Evolutionary conservation across 2,329 filamentous ascomycete genomes (phyloP).

Genomic region (Colletotrichum eremochloae): DNA sequence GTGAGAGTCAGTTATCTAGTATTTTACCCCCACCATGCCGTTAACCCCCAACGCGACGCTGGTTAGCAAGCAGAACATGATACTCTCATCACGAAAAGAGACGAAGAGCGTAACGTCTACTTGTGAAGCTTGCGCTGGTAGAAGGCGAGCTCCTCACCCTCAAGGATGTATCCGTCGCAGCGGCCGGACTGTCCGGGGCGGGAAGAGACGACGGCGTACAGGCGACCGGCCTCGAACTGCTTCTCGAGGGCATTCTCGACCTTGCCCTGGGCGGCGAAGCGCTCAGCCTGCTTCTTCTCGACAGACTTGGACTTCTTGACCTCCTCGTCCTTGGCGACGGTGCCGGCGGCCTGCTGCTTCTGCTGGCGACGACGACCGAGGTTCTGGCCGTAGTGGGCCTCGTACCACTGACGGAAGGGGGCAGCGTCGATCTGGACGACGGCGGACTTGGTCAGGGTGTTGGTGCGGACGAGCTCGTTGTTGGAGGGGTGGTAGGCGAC

Average conservation of each 20-base stretch:
- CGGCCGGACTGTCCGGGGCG: slow-evolving; percentile 97
- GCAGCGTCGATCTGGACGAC: slow-evolving; percentile 99
- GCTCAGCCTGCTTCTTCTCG: slow-evolving; percentile 95
- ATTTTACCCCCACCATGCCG: slow-evolving; percentile 1
- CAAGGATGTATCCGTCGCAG: slow-evolving; percentile 96
- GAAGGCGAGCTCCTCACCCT: slow-evolving; percentile 99
- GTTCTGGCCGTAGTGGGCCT: slow-evolving; percentile 96
- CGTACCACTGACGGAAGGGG: slow-evolving; percentile 99
- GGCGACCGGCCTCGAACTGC: slow-evolving; percentile 99
- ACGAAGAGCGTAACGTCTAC: slow-evolving; percentile 67
- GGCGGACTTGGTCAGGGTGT: slow-evolving; percentile 99
- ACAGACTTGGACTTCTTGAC: slow-evolving; percentile 95
- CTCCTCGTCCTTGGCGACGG: slow-evolving; percentile 73
- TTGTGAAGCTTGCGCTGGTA: slow-evolving; percentile 99
- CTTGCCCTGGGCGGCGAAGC: slow-evolving; percentile 88
- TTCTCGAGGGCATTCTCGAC: slow-evolving; percentile 93
- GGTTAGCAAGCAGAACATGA: slow-evolving; percentile 16
- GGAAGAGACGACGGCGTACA: slow-evolving; percentile 93
- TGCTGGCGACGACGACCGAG: slow-evolving; percentile 93
- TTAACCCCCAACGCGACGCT: slow-evolving; percentile 16
- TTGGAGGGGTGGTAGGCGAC: slow-evolving; percentile 99
- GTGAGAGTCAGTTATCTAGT: slow-evolving; percentile 18
- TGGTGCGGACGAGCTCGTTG: slow-evolving; percentile 99
- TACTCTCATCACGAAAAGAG: not conserved
- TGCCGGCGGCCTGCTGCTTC: slow-evolving; percentile 71